phyloP scores from a whole-genome alignment of 2,329 filamentous ascomycete genomes.

The Fulvia fulva region DNA sequence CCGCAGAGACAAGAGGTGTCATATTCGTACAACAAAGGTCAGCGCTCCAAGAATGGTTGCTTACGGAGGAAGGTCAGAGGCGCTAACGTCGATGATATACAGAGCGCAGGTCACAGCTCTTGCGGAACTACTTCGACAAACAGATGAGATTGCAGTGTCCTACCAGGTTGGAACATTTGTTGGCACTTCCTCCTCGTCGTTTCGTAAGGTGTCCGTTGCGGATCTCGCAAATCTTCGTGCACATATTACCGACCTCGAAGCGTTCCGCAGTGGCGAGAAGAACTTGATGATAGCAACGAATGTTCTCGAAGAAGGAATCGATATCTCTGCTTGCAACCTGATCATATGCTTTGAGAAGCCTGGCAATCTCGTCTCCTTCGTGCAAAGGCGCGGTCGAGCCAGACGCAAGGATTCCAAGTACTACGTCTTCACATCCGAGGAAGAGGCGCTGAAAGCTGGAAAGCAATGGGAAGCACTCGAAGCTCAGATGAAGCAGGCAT shows the following conservation, averaged over 20 bases:
- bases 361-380: constrained; percentile 59
- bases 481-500: constrained; percentile 65
- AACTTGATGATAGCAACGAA: constrained; percentile 58
- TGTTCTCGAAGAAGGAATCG: constrained; percentile 59
- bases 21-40: constrained; percentile 44
- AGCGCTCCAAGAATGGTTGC: not conserved
- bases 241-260: constrained; percentile 50
- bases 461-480: constrained; percentile 65
- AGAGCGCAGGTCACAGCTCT: constrained; percentile 41
- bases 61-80: constrained; percentile 12
- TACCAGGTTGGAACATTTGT: constrained; percentile 50
- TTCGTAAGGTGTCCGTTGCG: constrained; percentile 45
- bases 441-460: constrained; percentile 33
- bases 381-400: constrained; percentile 63
- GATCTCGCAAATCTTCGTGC: constrained; percentile 47
- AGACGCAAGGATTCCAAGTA: constrained; percentile 52
- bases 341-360: constrained; percentile 63
- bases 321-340: constrained; percentile 59
- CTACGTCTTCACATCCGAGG: constrained; percentile 47
- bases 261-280: constrained; percentile 51
- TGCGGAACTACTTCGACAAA: constrained; percentile 22
- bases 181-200: constrained; percentile 44
- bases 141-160: constrained; percentile 28
- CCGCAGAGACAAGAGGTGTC: constrained; percentile 37
- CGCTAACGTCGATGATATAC: not conserved